Base-by-base conservation (phyloP, 192 early-diverging fungal genomes). In the Coemansia umbellata region DNA sequence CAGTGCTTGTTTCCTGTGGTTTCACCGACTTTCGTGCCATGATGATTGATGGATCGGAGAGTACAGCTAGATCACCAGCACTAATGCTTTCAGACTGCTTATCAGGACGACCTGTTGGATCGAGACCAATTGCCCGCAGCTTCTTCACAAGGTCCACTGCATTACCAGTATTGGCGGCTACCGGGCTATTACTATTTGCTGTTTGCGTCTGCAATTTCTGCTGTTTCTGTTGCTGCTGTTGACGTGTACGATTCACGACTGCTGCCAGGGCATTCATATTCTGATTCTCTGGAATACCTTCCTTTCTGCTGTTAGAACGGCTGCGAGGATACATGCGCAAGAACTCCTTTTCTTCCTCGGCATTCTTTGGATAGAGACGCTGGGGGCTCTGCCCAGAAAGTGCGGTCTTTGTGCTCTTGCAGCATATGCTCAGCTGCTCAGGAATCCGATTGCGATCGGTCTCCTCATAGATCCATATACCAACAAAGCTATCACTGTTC, bases 401-500 rank as follows among this genome's bases (percentile, higher is more conserved):
- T 24, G 55, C 60, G 11, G 68, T 59, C 24, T 53, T 55, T n/a
- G 56, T 41, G 19, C 61, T 60, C 31, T 45, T 50, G 41, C 72
- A 64, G 53, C 72, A 75, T 50, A 37, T 27, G 30, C 60, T 54
- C 49, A 75, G 60, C 54, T 75, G 72, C 57, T 66, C 56, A 0
- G 65, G 60, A 13, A 78, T 65, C 37, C 69, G 35, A 27, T 31
- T 21, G 21, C 69, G 60, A 50, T 78, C 76, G 1, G 55, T 37
- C 36, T 72, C 67, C 21, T 73, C 69, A 31, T 78, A 78, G 8
- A 78, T 69, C 76, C 76, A 78, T 13, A 78, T 55, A 2, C 65
- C 76, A 4, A 69, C 23, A 33, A 73, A 63, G 1, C 53, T 56
- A 14, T 53, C 36, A 41, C 43, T 53, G 33, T 21, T 49, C 28